Base-by-base conservation (phyloP, 2,329 filamentous ascomycete genomes). In the Sarocladium brachiariae region DNA sequence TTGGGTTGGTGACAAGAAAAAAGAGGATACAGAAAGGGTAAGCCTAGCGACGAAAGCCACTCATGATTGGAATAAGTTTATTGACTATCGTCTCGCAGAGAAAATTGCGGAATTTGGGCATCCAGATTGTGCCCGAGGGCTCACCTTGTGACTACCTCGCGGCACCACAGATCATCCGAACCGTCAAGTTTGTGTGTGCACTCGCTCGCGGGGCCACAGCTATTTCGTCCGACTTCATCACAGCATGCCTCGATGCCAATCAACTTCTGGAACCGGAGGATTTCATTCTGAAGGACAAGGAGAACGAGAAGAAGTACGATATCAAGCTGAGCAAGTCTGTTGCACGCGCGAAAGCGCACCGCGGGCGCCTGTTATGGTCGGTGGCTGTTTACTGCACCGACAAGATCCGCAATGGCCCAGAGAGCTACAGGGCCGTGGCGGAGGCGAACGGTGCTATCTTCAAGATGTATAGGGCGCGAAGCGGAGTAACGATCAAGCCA, bases 101-200 rank as follows among this genome's bases (percentile, higher is more conserved):
- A 70, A 86, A 86, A 69, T 76, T 99, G 51, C 86, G 91, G 53
- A 81, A 86, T 41, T 71, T 97, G 31, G 93, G 93, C 7, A 87
- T 99, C 51, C 76, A 83, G 57, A 80, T 96, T 19, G 86, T 89
- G 4, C 19, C 46, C n/a, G 87, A 96, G 61, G 82, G 83, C 23
- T 78, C 80, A 45, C 77, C 81, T 39, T 93, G 89, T 63, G 88
- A 92, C 59, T 88, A 95, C 63, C 79, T 99, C 10, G 90, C 89
- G 30, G 92, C 92, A 3, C 93, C 92, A 1, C 80, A 83, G 37
- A 82, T 97, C 54, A 81, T 96, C 30, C 86, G 93, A 33, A 99
- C 93, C 0, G 83, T 89, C 64, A 99, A 99, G 63, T 99, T 99
- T 63, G 83, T 97, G 47, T 86, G 85, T 54, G 89, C 90, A 11